A percentile compares a stretch with the other conserved stretches of the same genome.
These are phyloP conservation scores for Lipomyces starkeyi DNA, from an alignment of 805 yeast genomes.

Conservation along the genomic window DNA sequence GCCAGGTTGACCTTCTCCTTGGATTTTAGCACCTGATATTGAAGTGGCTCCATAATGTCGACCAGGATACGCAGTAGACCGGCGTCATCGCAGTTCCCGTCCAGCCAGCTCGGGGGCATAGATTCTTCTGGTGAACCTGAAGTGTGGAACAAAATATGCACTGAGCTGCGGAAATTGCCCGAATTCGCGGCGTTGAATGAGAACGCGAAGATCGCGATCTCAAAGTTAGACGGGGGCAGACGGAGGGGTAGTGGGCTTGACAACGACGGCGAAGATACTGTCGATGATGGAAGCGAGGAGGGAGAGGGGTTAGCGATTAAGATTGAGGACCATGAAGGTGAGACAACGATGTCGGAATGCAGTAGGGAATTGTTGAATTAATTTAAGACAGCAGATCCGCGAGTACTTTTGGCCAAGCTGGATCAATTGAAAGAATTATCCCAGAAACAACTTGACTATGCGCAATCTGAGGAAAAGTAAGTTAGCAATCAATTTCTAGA, in stretches of 20 bases:
- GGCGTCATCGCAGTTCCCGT: slow-evolving; percentile 14
- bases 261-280: slow-evolving; percentile 5
- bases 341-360: background rate
- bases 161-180: slow-evolving; percentile 19
- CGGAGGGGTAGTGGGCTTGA: background rate
- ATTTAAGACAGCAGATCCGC: slow-evolving; percentile 10
- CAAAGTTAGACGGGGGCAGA: slow-evolving; percentile 12
- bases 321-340: slow-evolving; percentile 23
- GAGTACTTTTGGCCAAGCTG: slow-evolving; percentile 18
- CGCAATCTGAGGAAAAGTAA: slow-evolving; percentile 28
- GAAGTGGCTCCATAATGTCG: slow-evolving; percentile 16
- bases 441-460: slow-evolving; percentile 24
- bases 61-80: slow-evolving; percentile 31
- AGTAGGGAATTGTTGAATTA: background rate
- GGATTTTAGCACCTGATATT: background rate
- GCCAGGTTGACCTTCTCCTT: background rate
- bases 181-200: slow-evolving; percentile 23
- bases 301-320: slow-evolving; percentile 8
- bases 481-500: background rate
- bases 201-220: slow-evolving; percentile 6
- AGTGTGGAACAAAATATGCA: slow-evolving; percentile 31
- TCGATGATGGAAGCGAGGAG: slow-evolving; percentile 15
- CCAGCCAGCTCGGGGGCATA: slow-evolving; percentile 2
- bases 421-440: slow-evolving; percentile 26
- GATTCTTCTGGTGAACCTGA: slow-evolving; percentile 32